Conservation (phyloP, 2,329 filamentous ascomycete genomes). For the Pestalotiopsis sp. region DNA sequence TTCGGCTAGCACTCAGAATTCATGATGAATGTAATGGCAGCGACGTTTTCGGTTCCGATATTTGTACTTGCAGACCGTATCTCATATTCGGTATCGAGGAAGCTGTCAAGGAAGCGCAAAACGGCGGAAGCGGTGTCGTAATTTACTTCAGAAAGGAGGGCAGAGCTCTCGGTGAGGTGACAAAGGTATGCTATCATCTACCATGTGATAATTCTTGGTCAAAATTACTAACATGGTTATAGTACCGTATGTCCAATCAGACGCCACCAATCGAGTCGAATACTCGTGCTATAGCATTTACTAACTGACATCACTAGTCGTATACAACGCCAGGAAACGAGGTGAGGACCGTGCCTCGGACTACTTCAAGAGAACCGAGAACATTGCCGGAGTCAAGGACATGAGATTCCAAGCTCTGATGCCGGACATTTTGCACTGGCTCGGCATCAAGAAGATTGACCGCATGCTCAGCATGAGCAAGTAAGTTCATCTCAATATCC, state of each 20-base stretch:
- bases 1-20: conserved; percentile 78
- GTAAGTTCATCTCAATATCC: conserved; percentile 45
- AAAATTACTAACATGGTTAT: conserved; percentile 29
- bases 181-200: conserved; percentile 61
- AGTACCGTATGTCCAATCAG: conserved; percentile 45
- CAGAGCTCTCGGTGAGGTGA: conserved; percentile 90
- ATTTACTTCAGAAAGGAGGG: conserved; percentile 99
- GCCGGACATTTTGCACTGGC: conserved; percentile 97
- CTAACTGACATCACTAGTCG: conserved; percentile 38
- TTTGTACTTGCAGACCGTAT: conserved; percentile 94
- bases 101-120: conserved; percentile 94
- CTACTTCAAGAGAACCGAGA: conserved; percentile 97
- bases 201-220: conserved; percentile 31
- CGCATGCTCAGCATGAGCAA: conserved; percentile 99
- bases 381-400: conserved; percentile 93
- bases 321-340: conserved; percentile 80
- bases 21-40: conserved; percentile 88
- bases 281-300: not conserved
- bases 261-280: not conserved
- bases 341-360: conserved; percentile 80
- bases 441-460: conserved; percentile 98
- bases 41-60: conserved; percentile 97
- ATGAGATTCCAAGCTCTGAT: conserved; percentile 99
- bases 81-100: conserved; percentile 97
- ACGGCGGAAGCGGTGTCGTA: conserved; percentile 88